Base-by-base conservation (phyloP, 495 filamentous ascomycete species). In the Lophium mytilinum region DNA sequence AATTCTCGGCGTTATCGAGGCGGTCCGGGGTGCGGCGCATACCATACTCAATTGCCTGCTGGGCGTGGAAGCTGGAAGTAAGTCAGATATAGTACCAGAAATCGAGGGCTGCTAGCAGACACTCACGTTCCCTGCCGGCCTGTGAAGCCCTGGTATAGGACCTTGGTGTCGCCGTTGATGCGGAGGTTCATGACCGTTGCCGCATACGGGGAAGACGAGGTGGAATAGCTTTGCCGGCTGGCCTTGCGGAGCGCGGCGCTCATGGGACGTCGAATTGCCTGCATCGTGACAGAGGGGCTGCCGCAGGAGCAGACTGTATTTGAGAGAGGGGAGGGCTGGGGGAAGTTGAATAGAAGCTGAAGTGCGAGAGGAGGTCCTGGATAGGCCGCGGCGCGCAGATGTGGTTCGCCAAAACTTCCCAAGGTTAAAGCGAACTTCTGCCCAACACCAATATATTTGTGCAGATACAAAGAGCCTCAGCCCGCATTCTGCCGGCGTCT, bases 41-140 rank as follows among this genome's bases (percentile, higher is more conserved):
- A 95, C 92, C 92, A 72, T 96, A 96, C 68, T 91, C 93, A 70
- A 99, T 99, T 48, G 93, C 93, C 79, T 96, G 90, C 72, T 90
- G 80, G 57, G 93, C 94, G 71, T 98, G 93, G 80, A 99, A 99
- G 56, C 91, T 97, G 63, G 33, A 34, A 43, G 55, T 50, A 65
- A 50, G 70, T 84, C 69, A 84, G 61, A 56, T 35, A 12, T 33
- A 14, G 48, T 2, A 2, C 30, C 10, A 51, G 33, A 35, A 4
- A 42, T 19, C 21, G 2, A 45, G 6, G 11, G 24, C 37, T 37
- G n/a, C 1, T 24, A 51, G 17, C 54, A 35, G 15, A 14, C 11
- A 89, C 91, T 77, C 75, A 96, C 91, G 89, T 92, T 88, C 93
- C 92, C 78, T 98, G 93, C 78, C 87, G 94, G 68, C 93, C 93